Evolutionary conservation across 75 land plant species (phyloP).

Genomic region (Cryptomeria japonica): DNA sequence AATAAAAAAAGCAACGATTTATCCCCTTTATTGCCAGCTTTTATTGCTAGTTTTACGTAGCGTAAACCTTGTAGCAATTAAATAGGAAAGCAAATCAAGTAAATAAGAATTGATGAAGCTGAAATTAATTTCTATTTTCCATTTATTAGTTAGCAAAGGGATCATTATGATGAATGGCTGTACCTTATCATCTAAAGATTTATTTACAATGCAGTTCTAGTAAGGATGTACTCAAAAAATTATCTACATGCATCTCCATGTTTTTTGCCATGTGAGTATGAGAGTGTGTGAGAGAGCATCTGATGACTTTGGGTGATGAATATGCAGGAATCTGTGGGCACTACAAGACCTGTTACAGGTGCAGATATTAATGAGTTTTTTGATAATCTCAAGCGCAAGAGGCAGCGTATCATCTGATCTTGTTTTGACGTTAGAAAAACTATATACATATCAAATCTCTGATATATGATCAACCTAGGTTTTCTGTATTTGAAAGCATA

Average conservation of each 20-base stretch:
- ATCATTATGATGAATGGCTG: too few relatives aligned
- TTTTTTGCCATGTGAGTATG: not conserved
- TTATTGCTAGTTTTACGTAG: not conserved
- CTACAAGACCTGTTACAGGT: slow-evolving; percentile 80
- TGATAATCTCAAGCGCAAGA: slow-evolving; percentile 81
- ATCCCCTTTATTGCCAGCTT: too few relatives aligned
- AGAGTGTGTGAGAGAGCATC: not conserved
- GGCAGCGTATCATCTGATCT: slow-evolving; percentile 27
- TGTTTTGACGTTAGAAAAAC: not conserved
- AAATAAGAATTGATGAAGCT: not conserved
- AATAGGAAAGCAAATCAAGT: not conserved
- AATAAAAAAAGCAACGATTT: too few relatives aligned
- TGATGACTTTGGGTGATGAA: slow-evolving; percentile 4
- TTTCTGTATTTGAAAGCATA: not conserved
- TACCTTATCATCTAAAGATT: not conserved
- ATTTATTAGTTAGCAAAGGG: too few relatives aligned
- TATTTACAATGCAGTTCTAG: not conserved
- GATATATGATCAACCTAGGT: not conserved
- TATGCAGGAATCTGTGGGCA: slow-evolving; percentile 72
- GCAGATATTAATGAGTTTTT: slow-evolving; percentile 82
- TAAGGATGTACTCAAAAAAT: not conserved
- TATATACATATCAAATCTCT: not conserved
- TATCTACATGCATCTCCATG: not conserved
- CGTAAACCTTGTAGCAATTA: not conserved
- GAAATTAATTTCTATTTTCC: not conserved